Evolutionary conservation across 2,329 filamentous ascomycete genomes (phyloP), one percentile per base, ranked within the genome.

Genomic region (Fusarium brevicatenulatum): DNA sequence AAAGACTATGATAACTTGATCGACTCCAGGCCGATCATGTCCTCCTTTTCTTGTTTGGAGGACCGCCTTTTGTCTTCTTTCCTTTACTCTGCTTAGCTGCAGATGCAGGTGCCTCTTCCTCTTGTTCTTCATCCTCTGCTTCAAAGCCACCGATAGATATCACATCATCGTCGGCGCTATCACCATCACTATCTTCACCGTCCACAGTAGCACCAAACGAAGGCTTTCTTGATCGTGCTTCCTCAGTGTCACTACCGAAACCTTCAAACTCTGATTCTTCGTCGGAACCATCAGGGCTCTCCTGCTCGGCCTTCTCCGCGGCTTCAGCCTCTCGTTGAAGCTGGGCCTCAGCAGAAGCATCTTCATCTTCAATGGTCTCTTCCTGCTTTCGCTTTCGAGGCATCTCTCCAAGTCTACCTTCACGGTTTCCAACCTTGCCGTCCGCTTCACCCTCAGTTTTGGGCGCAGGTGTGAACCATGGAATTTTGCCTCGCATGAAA

Each of bases 401-500:
- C 91, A 97, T 97, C 82, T 98, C 94, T 23, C 95, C 95, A 1
- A 97, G 85, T 74, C 90, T 89, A 18, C 95, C 95, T 68, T 93
- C 89, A 52, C 95, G 90, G 9, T 93, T 93, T 70, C 91, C 89
- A n/a, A 91, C 83, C 42, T 82, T 84, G 37, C 84, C 84, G 16
- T 83, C 83, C 19, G 83, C 85, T 37, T 87, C 87, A 11, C 85
- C 85, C 15, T 89, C 87, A 6, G 84, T 83, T 19, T 84, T 85
- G 4, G 95, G 94, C 15, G 95, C 91, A 13, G 94, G 91, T 1
- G 93, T 96, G 79, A 95, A 99, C 96, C 97, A 99, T 3, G 96
- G 96, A 32, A 98, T 93, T 83, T 95, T 98, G 63, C 96, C 96
- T 72, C 96, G 87, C 79, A 98, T 90, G 81, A 98, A 99, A 80